Base-by-base conservation (phyloP, 1,284 basidiomycete species). In the Mrakiaceae sp. region DNA sequence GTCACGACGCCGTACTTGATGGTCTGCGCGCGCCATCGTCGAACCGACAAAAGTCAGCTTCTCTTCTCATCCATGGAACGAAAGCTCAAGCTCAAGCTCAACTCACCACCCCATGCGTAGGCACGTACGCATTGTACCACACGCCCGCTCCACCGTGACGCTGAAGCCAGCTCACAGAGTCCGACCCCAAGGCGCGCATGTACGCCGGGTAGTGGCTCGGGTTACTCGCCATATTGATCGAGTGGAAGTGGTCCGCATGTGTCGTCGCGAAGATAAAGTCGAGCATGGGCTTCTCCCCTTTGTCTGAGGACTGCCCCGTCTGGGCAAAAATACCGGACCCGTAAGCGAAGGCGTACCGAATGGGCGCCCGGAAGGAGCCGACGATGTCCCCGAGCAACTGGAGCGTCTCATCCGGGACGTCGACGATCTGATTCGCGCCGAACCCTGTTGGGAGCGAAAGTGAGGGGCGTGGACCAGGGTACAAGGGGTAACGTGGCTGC, bases 1-100 rank as follows among this genome's bases (percentile, higher is more conserved):
- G 90, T 91, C 47, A 95, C 93, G 42, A 98, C 86, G n/a, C 95
- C 95, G 74, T 99, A 99, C 78, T 99, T 99, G 78, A 98, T 88
- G 60, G 83, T 86, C 88, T 96, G 72, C 11, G 60, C 52, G 16
- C 53, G 64, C 16, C 47, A 64, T 58, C 66, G 10, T 47, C 42
- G 57, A 6, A 62, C 12, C 4, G 10, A 55, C 3, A 54, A 47
- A 53, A 3, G 51, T 42, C 39, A 44, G 39, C 59, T 39, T 46
- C 2, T 46, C 49, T 27, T 14, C 9, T 27, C 27, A 27, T 27
- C 27, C 27, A 27, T 27, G 27, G 27, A 27, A 27, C 27, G 27
- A 2, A 27, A 27, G 27, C 27, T n/a, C n/a, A n/a, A n/a, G n/a
- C n/a, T n/a, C n/a, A n/a, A 39, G 66, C 64, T 16, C 59, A 43